Evolutionary conservation across 2,329 filamentous ascomycete genomes (phyloP).

Genomic region (Botrytis cinerea): DNA sequence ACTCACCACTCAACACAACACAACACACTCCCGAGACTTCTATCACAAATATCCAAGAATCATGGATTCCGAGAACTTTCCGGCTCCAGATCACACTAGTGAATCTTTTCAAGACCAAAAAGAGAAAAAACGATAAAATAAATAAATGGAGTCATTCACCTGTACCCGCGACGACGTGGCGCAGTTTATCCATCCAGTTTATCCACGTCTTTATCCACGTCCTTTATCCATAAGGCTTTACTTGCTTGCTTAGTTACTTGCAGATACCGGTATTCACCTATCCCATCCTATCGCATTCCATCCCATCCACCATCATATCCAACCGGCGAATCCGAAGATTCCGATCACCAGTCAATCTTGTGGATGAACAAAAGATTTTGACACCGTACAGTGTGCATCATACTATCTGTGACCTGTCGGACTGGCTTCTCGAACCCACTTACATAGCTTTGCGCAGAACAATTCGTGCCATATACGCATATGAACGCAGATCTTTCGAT

Average conservation of each 20-base stretch:
- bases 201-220: not conserved
- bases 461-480: not conserved
- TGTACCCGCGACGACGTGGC: conserved; percentile 8
- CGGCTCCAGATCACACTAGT: not conserved
- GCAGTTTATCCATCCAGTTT: not conserved
- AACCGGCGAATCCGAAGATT: not conserved
- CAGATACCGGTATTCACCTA: not conserved
- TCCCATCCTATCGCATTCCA: not conserved
- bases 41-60: not conserved
- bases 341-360: not conserved
- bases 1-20: not conserved
- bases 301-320: not conserved
- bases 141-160: not conserved
- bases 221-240: not conserved
- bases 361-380: not conserved
- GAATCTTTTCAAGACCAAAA: not conserved
- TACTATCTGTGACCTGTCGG: not conserved
- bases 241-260: not conserved
- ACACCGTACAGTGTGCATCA: not conserved
- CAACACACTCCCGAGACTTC: not conserved
- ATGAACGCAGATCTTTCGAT: not conserved
- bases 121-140: not conserved
- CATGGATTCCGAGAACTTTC: not conserved
- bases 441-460: not conserved
- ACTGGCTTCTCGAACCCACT: not conserved